Evolutionary conservation across 768 basidiomycete genomes (phyloP), one percentile per base, ranked within the genome.

Genomic region (Tubosaeta sp.): DNA sequence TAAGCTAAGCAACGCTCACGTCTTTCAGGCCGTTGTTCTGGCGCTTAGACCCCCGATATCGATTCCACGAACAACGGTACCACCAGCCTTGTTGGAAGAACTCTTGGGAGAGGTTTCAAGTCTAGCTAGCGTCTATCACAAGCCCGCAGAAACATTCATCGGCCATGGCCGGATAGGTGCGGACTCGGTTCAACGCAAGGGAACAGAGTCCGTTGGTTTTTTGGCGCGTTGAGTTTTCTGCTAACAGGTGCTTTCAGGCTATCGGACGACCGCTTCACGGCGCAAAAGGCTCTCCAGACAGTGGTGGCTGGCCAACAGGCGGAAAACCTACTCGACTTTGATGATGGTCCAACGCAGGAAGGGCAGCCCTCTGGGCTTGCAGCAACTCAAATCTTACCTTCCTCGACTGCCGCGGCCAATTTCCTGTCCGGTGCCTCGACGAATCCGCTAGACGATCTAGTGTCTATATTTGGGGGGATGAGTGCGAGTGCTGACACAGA

Each of bases 111-210:
- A 98, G 66, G 81, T 98, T 19, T 92, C 91, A 2, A 84, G 80
- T 39, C 72, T 98, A 18, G 91, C 93, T 6, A 95, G 93, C 63
- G 93, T 95, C 2, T 99, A 99, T 65, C 96, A 99, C 73, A 97
- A 96, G 68, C 96, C 96, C 0, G 85, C 84, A 31, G 90, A 93
- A 65, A 97, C 96, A 0, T 99, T 99, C 62, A 82, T 99, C 49
- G 96, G 95, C 0, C 83, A 84, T 57, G 95, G 96, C 8, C 79
- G 94, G 43, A 76, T 97, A 50, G 87, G 92, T 8, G 90, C 84
- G 0, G 91, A 94, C 58, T 75, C 87, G 6, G 75, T 94, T 58
- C 81, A 83, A 56, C 75, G 77, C 59, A 85, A 78, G 68, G 81
- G 74, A 49, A 59, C 68, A 48, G 85, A 85, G 84, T 86, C 52